A percentile compares a stretch with the other conserved stretches of the same genome.
Conservation (phyloP, 805 yeast genomes). For the Ogataea glucozyma region DNA sequence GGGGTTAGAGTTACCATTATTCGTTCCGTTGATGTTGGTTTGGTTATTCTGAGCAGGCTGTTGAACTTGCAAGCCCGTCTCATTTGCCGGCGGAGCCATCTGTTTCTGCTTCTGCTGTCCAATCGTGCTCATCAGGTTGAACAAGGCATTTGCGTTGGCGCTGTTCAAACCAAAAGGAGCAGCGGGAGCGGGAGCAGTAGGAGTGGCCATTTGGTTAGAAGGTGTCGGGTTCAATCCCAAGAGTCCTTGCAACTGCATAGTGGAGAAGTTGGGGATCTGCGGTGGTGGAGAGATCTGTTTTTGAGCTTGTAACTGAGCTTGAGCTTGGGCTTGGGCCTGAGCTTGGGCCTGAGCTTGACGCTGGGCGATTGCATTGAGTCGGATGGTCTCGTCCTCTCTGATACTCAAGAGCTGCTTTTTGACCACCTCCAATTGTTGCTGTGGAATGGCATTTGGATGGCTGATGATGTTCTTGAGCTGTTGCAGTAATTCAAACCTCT, state of each 20-base stretch:
- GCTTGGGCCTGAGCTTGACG: conserved; percentile 28
- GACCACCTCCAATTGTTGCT: conserved; percentile 34
- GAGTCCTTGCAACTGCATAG: conserved; percentile 32
- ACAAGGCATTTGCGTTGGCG: conserved; percentile 26
- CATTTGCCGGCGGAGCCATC: conserved; percentile 2
- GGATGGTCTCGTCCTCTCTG: conserved; percentile 36
- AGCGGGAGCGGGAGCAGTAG: conserved; percentile 1
- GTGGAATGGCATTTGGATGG: conserved; percentile 29
- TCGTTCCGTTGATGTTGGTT: conserved; percentile 3
- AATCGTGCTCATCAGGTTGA: conserved; percentile 27
- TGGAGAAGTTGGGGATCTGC: conserved; percentile 37
- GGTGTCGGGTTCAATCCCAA: conserved; percentile 12
- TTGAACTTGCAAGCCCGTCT: conserved; percentile 1
- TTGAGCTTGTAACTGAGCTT: conserved; percentile 4
- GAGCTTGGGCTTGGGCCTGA: conserved; percentile 3
- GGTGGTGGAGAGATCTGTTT: conserved; percentile 8
- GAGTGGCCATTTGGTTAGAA: not conserved
- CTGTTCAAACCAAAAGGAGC: conserved; percentile 14
- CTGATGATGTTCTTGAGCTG: conserved; percentile 44
- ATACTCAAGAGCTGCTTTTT: conserved; percentile 35
- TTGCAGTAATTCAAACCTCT: conserved; percentile 45
- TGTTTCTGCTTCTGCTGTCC: conserved; percentile 17
- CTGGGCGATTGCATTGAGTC: conserved; percentile 28
- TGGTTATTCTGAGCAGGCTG: conserved; percentile 12
- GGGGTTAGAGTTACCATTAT: conserved; percentile 7